Conservation (phyloP, 1,284 basidiomycete species). For the Malassezia equina region DNA sequence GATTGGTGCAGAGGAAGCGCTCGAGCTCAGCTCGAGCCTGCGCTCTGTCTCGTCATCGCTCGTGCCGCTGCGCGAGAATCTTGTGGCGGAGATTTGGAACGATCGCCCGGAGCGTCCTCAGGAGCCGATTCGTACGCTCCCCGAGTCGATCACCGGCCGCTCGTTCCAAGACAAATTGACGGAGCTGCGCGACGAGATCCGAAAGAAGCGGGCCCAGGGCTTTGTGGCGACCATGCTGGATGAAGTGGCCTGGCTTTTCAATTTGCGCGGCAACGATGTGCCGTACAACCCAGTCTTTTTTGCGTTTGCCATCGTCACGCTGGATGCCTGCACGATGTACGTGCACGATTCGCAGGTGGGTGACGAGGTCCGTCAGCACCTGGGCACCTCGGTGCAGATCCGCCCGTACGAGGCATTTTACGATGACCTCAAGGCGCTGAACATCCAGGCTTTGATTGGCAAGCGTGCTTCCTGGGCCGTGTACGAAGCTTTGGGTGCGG, state of each 20-base stretch:
- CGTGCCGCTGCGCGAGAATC: constrained; percentile 57
- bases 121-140: constrained; percentile 63
- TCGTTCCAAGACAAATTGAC: constrained; percentile 28
- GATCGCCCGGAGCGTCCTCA: constrained; percentile 63
- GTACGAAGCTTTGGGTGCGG: constrained; percentile 37
- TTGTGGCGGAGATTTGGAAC: constrained; percentile 73
- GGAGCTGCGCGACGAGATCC: constrained; percentile 34
- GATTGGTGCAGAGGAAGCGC: constrained; percentile 44
- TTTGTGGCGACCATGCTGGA: constrained; percentile 46
- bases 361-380: constrained; percentile 55
- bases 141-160: constrained; percentile 59
- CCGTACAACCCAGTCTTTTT: constrained; percentile 90
- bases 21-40: constrained; percentile 25
- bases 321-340: constrained; percentile 61
- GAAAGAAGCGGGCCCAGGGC: constrained; percentile 28
- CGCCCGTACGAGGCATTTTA: constrained; percentile 56
- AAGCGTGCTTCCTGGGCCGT: constrained; percentile 42
- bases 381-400: constrained; percentile 58
- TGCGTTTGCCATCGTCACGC: constrained; percentile 71
- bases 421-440: constrained; percentile 28
- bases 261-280: constrained; percentile 83
- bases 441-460: constrained; percentile 32
- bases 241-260: constrained; percentile 63
- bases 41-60: constrained; percentile 22
- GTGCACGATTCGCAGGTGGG: constrained; percentile 60